Conservation (phyloP, 2,329 filamentous ascomycete genomes). For the Fusarium buharicum region DNA sequence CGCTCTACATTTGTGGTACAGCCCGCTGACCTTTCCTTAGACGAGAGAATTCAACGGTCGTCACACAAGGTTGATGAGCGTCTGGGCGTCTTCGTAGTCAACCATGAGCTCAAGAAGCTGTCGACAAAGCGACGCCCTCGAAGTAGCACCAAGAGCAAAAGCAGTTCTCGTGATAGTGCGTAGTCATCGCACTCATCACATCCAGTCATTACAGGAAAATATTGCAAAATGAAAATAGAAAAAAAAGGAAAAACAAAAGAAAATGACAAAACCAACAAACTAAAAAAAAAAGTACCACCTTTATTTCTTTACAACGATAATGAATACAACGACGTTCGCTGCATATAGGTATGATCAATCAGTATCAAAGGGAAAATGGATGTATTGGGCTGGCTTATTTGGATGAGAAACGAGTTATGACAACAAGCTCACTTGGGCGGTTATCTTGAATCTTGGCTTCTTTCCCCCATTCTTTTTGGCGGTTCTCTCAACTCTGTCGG, state of each 20-base stretch:
- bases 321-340: slow-evolving; percentile 37
- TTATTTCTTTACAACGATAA: slow-evolving; percentile 29
- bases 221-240: slow-evolving; percentile 9
- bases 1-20: not conserved
- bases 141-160: slow-evolving; percentile 42
- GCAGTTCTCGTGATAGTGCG: slow-evolving; percentile 43
- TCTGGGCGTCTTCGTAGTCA: slow-evolving; percentile 51
- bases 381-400: slow-evolving; percentile 29
- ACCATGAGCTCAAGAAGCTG: slow-evolving; percentile 55
- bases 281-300: slow-evolving; percentile 19
- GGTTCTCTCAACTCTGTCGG: slow-evolving; percentile 48
- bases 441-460: slow-evolving; percentile 49
- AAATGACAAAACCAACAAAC: slow-evolving; percentile 18
- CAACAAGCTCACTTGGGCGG: slow-evolving; percentile 45
- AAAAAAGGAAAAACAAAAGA: slow-evolving; percentile 20
- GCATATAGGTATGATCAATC: slow-evolving; percentile 7
- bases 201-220: slow-evolving; percentile 36
- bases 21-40: slow-evolving; percentile 42
- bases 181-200: slow-evolving; percentile 18
- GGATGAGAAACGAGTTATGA: slow-evolving; percentile 35
- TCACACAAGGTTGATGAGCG: slow-evolving; percentile 49
- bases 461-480: slow-evolving; percentile 49
- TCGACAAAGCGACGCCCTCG: slow-evolving; percentile 49
- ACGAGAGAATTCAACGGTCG: slow-evolving; percentile 49
- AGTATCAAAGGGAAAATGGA: slow-evolving; percentile 20